These are phyloP conservation scores for Rosellinia necatrix DNA, from an alignment of 2,329 filamentous ascomycete species.

Conservation along the genomic window DNA sequence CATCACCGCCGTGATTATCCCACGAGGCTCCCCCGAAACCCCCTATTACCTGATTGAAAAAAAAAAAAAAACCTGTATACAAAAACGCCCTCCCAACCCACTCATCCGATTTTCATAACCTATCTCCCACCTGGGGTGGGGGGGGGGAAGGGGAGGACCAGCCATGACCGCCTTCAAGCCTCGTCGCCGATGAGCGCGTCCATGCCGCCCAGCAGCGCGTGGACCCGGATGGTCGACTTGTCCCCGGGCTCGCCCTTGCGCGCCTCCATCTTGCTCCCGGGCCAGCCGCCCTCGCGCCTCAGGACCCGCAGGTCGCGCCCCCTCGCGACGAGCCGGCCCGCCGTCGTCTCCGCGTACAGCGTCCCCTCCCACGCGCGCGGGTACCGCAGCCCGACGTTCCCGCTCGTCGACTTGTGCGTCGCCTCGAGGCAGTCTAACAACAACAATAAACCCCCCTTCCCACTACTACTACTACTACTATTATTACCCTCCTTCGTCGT, in stretches of 20 bases:
- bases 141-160: no score
- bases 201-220: constrained; percentile 40
- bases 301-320: constrained; percentile 52
- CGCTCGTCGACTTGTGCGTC: constrained; percentile 52
- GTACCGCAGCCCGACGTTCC: constrained; percentile 49
- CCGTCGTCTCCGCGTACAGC: constrained; percentile 46
- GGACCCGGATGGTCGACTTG: constrained; percentile 41
- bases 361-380: constrained; percentile 56
- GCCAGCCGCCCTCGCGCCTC: constrained; percentile 39
- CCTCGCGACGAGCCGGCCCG: constrained; percentile 45
- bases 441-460: no score
- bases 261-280: constrained; percentile 42
- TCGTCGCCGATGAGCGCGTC: constrained; percentile 36
- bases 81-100: no score
- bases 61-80: no score
- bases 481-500: no score
- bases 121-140: no score
- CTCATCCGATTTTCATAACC: no score
- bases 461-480: no score
- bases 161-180: not conserved
- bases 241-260: constrained; percentile 43
- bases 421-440: constrained; percentile 45
- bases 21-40: no score
- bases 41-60: no score
- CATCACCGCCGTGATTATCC: not conserved